Evolutionary conservation across 257 asterid genomes (phyloP).

Genomic region (Forsythia viridissima): DNA sequence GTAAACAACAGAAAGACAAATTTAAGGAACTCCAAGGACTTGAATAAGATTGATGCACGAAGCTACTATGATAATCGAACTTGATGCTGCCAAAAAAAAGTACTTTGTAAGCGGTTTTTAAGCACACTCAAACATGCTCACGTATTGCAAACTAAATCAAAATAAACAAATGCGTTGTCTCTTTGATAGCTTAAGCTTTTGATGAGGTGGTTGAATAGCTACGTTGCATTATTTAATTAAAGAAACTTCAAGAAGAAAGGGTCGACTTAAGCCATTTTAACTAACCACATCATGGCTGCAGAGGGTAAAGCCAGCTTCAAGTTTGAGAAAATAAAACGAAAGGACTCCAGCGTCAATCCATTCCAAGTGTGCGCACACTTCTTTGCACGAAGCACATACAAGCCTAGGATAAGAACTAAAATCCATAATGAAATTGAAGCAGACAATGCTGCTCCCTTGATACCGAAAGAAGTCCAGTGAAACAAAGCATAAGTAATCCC

Average conservation of each 20-base stretch:
- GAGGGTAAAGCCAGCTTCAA: slow-evolving; percentile 25
- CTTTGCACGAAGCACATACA: slow-evolving; percentile 1
- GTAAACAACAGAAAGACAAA: too few species aligned
- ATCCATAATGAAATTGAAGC: slow-evolving; percentile 27
- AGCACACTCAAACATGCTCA: too few species aligned
- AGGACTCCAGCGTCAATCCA: slow-evolving; percentile 13
- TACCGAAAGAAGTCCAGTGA: slow-evolving; percentile 17
- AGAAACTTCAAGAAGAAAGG: background rate
- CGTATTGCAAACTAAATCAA: too few species aligned
- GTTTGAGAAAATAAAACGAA: background rate
- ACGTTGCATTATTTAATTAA: too few species aligned
- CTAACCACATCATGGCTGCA: slow-evolving; percentile 26
- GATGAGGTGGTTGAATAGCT: too few species aligned
- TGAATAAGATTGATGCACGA: too few species aligned
- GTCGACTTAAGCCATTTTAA: background rate
- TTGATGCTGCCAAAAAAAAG: too few species aligned
- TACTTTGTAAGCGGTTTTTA: too few species aligned
- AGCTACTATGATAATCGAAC: too few species aligned
- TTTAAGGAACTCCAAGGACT: too few species aligned
- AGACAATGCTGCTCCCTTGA: slow-evolving; percentile 21
- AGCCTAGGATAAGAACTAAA: slow-evolving; percentile 6
- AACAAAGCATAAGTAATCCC: slow-evolving; percentile 23
- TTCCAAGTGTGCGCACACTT: slow-evolving; percentile 19
- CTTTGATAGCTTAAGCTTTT: too few species aligned
- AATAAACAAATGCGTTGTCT: too few species aligned